Evolutionary conservation across 345 rosid genomes (phyloP), one percentile per base, ranked within the genome.

Genomic region (Chamaenerion angustifolium): DNA sequence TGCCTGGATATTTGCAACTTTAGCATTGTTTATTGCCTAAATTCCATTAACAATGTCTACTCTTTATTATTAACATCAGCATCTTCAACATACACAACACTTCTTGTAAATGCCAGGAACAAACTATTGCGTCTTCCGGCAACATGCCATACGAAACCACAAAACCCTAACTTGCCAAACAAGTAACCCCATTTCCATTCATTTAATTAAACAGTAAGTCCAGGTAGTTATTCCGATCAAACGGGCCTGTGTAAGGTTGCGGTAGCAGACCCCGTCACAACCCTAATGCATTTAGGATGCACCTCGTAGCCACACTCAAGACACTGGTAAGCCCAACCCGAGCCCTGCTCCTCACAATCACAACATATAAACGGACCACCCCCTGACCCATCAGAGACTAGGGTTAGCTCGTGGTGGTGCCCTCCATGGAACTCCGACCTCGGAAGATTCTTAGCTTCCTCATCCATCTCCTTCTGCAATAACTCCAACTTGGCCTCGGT

Each of bases 301-400:
- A 80, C 75, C 71, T 80, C 83, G n/a, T 77, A 80, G 9, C 87
- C 87, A 48, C 87, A 80, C 46, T 72, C 79, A 16, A 80, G 60
- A 43, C 87, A 77, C 51, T 72, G 83, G 62, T 80, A 80, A 40
- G 77, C 83, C 87, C 87, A 80, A 12, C 78, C 76, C 1, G 54
- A 64, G 10, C 83, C 87, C 48, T 80, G 87, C 45, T 80, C 87
- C 9, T 77, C 77, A 21, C 87, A 77, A 35, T 70, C 73, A 25
- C 87, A 80, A 42, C 87, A 80, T 45, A 80, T 80, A 42, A 63
- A 80, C 0, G 80, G 80, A 1, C 87, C 83, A 1, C 83, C 87
- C 2, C 87, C 81, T 0, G 56, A 68, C 18, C 78, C 70, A 18
- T 72, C 76, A 1, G 87, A 76, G 11, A 77, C 83, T 70, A 80